These are phyloP conservation scores for Bipolaris victoriae DNA, from an alignment of 2,329 filamentous ascomycete genomes.

Conservation along the genomic window DNA sequence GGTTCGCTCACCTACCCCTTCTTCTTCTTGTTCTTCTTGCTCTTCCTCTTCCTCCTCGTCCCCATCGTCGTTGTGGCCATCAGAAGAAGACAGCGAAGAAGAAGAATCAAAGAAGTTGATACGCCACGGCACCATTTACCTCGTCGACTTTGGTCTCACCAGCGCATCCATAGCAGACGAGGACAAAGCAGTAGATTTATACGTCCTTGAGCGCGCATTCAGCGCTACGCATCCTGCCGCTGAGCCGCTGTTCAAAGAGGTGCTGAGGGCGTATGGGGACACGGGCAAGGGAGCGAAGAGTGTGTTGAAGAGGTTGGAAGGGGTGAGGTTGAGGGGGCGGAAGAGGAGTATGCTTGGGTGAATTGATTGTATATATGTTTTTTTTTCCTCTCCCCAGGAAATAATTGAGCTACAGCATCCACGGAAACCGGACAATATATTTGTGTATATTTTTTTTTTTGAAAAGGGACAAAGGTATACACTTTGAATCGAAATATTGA, in stretches of 20 bases:
- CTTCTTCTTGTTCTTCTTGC: conserved; percentile 1
- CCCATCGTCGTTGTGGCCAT: not conserved
- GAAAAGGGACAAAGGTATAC: too few relatives aligned
- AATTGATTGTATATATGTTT: not conserved
- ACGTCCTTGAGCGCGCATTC: conserved; percentile 94
- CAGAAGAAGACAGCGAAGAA: not conserved
- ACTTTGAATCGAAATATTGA: too few relatives aligned
- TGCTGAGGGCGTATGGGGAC: conserved; percentile 75
- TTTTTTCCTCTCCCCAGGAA: too few relatives aligned
- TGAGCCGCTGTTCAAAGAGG: conserved; percentile 74
- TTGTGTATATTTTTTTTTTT: not conserved
- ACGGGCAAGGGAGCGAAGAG: conserved; percentile 74
- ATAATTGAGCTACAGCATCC: too few relatives aligned
- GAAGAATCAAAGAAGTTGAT: not conserved
- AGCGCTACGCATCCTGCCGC: conserved; percentile 90
- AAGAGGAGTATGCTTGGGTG: conserved; percentile 98
- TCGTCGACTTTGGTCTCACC: conserved; percentile 95
- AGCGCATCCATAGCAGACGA: conserved; percentile 83
- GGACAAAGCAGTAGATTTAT: conserved; percentile 93
- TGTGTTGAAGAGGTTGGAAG: conserved; percentile 83
- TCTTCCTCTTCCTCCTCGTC: conserved; percentile 20
- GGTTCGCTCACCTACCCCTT: conserved; percentile 54
- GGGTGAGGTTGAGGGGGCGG: conserved; percentile 89
- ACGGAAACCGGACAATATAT: too few relatives aligned
- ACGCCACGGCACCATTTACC: conserved; percentile 74